Conservation (phyloP, 2,329 filamentous ascomycete species). For the Cercospora sp. region DNA sequence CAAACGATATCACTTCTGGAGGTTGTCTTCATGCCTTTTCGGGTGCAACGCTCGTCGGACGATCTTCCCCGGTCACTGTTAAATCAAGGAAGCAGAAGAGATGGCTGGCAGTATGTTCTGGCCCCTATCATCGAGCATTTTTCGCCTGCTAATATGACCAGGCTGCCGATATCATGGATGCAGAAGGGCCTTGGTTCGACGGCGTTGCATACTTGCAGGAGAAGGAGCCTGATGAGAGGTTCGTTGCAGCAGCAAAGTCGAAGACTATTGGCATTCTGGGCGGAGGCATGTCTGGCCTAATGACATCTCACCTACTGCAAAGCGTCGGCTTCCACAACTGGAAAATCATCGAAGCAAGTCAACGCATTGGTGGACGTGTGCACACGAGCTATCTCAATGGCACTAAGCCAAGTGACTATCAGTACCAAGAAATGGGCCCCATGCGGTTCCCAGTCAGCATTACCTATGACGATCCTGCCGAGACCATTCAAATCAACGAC, state of each 20-base stretch:
- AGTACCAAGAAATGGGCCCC: slow-evolving; percentile 67
- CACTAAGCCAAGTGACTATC: slow-evolving; percentile 60
- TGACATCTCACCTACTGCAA: slow-evolving; percentile 55
- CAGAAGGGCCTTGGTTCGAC: slow-evolving; percentile 65
- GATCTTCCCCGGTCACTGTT: slow-evolving; percentile 44
- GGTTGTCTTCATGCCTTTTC: slow-evolving; percentile 51
- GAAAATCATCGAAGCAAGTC: slow-evolving; percentile 61
- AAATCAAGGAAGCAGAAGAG: slow-evolving; percentile 39
- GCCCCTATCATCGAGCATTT: not conserved
- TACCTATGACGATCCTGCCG: slow-evolving; percentile 53
- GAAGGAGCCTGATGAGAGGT: slow-evolving; percentile 55
- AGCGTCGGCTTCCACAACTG: slow-evolving; percentile 60
- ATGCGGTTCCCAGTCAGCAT: slow-evolving; percentile 63
- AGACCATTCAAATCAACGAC: slow-evolving; percentile 60
- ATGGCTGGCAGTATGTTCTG: slow-evolving; percentile 37
- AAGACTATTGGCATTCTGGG: slow-evolving; percentile 65
- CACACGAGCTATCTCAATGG: slow-evolving; percentile 63
- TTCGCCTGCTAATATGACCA: not conserved
- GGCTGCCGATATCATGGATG: slow-evolving; percentile 52
- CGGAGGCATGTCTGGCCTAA: slow-evolving; percentile 64
- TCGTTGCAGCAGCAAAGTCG: slow-evolving; percentile 56
- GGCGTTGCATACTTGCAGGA: slow-evolving; percentile 60
- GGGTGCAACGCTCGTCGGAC: slow-evolving; percentile 43
- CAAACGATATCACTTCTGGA: slow-evolving; percentile 40
- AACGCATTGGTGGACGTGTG: slow-evolving; percentile 63